phyloP scores from a whole-genome alignment of 345 rosid genomes.

The Trapa bicornis region DNA sequence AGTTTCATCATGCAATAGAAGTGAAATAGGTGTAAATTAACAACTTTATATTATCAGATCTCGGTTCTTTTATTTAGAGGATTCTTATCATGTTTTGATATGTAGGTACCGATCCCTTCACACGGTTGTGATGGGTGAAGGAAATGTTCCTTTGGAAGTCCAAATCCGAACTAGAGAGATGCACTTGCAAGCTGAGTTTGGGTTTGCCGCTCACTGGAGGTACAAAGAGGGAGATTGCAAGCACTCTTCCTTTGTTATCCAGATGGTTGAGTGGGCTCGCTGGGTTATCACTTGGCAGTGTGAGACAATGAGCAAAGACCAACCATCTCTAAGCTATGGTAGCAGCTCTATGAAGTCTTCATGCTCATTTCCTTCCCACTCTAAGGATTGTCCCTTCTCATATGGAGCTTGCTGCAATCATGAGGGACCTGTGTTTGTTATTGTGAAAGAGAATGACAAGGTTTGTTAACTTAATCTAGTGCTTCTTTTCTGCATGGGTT shows the following conservation, averaged over 20 bases:
- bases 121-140: conserved; percentile 71
- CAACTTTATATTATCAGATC: neutral
- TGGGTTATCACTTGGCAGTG: conserved; percentile 96
- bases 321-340: conserved; percentile 28
- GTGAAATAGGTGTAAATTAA: too few relatives aligned
- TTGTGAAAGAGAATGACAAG: conserved; percentile 82
- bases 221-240: conserved; percentile 82
- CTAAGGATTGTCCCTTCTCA: conserved; percentile 63
- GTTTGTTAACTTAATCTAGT: conserved; percentile 20
- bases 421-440: conserved; percentile 69
- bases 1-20: too few relatives aligned
- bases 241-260: conserved; percentile 72
- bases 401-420: conserved; percentile 45
- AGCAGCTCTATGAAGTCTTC: conserved; percentile 46
- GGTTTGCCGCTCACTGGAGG: conserved; percentile 99
- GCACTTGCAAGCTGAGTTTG: conserved; percentile 97
- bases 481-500: too few relatives aligned
- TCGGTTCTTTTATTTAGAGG: neutral
- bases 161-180: conserved; percentile 85
- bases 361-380: conserved; percentile 72
- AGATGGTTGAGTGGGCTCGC: conserved; percentile 97
- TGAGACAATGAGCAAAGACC: conserved; percentile 69
- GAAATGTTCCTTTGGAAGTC: conserved; percentile 72
- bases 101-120: conserved; percentile 85
- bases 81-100: neutral